Conservation (phyloP, 805 yeast genomes). For the Candida incommunis region DNA sequence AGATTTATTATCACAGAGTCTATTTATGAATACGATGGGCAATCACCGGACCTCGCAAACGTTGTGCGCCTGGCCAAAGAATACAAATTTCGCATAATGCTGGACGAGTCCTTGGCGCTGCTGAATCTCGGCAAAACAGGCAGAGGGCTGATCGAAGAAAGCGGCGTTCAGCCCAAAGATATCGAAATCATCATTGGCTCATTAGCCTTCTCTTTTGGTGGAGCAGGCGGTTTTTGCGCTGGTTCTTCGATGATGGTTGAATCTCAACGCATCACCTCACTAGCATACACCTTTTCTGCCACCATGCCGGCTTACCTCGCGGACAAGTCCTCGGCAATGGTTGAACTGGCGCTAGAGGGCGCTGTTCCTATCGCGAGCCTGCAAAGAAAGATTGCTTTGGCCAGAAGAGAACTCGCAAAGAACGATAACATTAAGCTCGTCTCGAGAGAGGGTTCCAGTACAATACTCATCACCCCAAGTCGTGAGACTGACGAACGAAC, state of each 20-base stretch:
- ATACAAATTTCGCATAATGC: conserved; percentile 71
- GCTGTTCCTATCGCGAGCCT: conserved; percentile 15
- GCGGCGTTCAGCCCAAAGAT: conserved; percentile 47
- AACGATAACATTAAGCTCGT: conserved; percentile 32
- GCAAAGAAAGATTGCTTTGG: conserved; percentile 9
- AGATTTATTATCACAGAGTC: conserved; percentile 90
- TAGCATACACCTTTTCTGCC: conserved; percentile 88
- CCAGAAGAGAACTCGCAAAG: conserved; percentile 8
- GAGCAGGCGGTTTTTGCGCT: conserved; percentile 89
- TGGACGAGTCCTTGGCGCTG: conserved; percentile 78
- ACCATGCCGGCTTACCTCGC: conserved; percentile 89
- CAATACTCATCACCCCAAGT: background rate
- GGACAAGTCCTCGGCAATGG: conserved; percentile 13
- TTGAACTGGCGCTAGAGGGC: conserved; percentile 19
- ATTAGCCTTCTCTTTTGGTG: conserved; percentile 64
- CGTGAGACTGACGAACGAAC: background rate
- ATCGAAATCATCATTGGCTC: conserved; percentile 82
- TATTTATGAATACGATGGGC: conserved; percentile 69
- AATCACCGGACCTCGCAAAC: conserved; percentile 53
- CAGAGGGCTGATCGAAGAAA: conserved; percentile 71
- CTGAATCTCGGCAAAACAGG: conserved; percentile 82
- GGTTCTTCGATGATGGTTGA: conserved; percentile 73
- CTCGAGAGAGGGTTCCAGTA: conserved; percentile 29
- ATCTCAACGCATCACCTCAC: conserved; percentile 83
- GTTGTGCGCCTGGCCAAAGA: conserved; percentile 62